These are phyloP conservation scores for Psidium guajava DNA, from an alignment of 345 rosid species.

Conservation along the genomic window DNA sequence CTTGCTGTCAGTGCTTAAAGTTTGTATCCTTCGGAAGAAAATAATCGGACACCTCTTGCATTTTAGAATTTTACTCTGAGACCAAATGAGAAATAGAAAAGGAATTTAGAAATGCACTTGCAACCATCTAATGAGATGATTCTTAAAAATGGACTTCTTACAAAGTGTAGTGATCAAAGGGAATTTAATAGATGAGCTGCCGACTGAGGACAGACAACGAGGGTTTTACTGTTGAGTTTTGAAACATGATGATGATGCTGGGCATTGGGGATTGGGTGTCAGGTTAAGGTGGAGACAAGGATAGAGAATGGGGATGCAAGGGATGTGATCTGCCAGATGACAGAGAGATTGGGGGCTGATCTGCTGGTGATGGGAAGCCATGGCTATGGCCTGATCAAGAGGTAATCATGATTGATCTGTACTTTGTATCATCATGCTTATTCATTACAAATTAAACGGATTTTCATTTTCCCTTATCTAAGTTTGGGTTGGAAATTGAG, in stretches of 20 bases:
- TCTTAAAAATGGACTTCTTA: not conserved
- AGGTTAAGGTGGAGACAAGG: constrained; percentile 39
- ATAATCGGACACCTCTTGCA: not conserved
- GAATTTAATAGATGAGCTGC: not conserved
- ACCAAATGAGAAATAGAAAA: not conserved
- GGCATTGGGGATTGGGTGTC: not conserved
- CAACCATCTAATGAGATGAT: not conserved
- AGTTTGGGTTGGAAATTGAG: not conserved
- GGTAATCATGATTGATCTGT: constrained; percentile 6
- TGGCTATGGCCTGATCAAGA: constrained; percentile 50
- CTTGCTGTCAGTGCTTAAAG: not conserved
- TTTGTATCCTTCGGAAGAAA: not conserved
- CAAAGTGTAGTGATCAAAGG: not conserved
- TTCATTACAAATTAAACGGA: not conserved
- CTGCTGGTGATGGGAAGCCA: constrained; percentile 56
- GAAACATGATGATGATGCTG: not conserved
- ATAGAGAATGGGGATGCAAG: constrained; percentile 43
- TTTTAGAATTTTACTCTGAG: not conserved
- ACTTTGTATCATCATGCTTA: not conserved
- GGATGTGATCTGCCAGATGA: constrained; percentile 48
- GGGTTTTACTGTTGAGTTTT: not conserved
- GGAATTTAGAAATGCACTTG: not conserved
- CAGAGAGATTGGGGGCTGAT: constrained; percentile 30
- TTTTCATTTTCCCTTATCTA: not conserved
- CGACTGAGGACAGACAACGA: not conserved